Base-by-base conservation (phyloP, 371 early-diverging fungal genomes). In the Syncephalastrum monosporum region DNA sequence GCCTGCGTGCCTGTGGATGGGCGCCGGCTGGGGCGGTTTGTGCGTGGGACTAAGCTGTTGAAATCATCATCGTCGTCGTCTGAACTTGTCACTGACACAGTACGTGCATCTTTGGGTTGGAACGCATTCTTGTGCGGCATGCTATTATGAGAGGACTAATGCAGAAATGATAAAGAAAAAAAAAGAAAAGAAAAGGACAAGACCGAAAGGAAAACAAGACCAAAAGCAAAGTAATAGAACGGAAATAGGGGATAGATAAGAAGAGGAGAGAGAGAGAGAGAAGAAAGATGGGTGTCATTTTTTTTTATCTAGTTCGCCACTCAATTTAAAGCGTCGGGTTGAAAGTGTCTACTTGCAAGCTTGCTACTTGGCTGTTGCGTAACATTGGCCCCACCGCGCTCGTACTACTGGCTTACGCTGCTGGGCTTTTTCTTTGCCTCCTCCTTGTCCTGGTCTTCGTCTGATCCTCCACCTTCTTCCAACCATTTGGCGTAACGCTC, bases 401-500 rank as follows among this genome's bases (percentile, higher is more conserved):
- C 38, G 47, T 53, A 12, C 45, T 46, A 27, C 12, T 46, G n/a
- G 17, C 42, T 17, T 38, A 42, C 19, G 13, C 24, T 45, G 27
- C 44, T 43, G 21, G 12, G 55, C 24, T 23, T 15, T 54, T 42
- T 46, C 33, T 7, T 42, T 41, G 27, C 16, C 41, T 25, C 15
- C 17, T 44, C 42, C 17, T 58, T 25, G 27, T 41, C 12, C 24
- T 33, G n/a, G 8, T 15, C 45, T 0, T 63, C 63, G 25, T 55
- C 55, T 8, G 46, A 46, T 55, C 53, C 66, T 17, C 64, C 67
- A 16, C 66, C 69, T 52, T 72, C 61, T 60, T 94, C 92, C 43
- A 94, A 69, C 92, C 93, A 94, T 67, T 82, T 81, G 24, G 88
- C 90, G 68, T 88, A 94, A 8, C 82, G 84, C 48, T 91, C 91